Percentiles rank a stretch among this genome's conserved stretches.
Conservation (phyloP, 2,329 filamentous ascomycete species). For the Mycosphaerella sp. region DNA sequence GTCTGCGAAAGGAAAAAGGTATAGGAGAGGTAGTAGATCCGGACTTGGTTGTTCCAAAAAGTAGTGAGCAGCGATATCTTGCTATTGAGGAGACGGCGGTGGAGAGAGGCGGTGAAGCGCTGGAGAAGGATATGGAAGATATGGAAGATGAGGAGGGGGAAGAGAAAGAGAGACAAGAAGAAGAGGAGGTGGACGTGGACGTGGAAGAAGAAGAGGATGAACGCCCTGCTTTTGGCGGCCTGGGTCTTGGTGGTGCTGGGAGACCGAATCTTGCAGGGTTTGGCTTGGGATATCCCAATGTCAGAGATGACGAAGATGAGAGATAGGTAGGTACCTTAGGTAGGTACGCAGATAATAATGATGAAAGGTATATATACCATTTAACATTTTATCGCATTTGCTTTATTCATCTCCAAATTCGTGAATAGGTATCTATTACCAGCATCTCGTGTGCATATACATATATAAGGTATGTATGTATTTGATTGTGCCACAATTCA, state of each 20-base stretch:
- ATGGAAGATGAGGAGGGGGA: slow-evolving; percentile 19
- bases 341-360: background rate
- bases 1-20: slow-evolving; percentile 46
- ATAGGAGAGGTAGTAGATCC: slow-evolving; percentile 19
- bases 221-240: slow-evolving; percentile 12
- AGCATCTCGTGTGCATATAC: too few species aligned
- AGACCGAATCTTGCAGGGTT: slow-evolving; percentile 16
- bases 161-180: slow-evolving; percentile 8
- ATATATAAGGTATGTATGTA: too few species aligned
- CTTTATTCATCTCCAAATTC: too few species aligned
- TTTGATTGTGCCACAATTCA: too few species aligned
- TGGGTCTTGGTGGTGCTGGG: slow-evolving; percentile 15
- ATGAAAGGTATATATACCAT: background rate
- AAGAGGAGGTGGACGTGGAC: slow-evolving; percentile 17
- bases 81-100: slow-evolving; percentile 12
- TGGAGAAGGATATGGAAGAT: slow-evolving; percentile 19
- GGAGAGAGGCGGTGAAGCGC: slow-evolving; percentile 3
- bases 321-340: background rate
- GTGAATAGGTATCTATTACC: too few species aligned
- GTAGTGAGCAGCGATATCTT: background rate
- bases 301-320: slow-evolving; percentile 4
- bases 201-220: slow-evolving; percentile 18
- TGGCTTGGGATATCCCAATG: slow-evolving; percentile 14
- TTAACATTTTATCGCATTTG: too few species aligned
- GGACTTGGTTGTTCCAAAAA: too few species aligned